Percentiles rank a stretch among this genome's conserved stretches.
Evolutionary conservation across 306 rosid species (phyloP).

Genomic region (Ammopiptanthus mongolicus): DNA sequence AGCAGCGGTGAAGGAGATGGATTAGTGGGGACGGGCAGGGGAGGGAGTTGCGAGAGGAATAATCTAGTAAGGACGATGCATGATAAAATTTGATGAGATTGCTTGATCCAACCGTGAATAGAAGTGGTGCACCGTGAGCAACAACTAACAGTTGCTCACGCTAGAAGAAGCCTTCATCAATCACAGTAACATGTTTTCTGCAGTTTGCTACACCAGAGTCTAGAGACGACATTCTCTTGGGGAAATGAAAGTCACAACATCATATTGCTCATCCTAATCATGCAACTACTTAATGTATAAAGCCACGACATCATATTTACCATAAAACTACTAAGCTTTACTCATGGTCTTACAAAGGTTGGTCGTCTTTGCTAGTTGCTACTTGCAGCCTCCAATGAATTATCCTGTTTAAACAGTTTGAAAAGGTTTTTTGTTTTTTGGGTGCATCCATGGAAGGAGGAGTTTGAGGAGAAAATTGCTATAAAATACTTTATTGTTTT

Average conservation of each 20-base stretch:
- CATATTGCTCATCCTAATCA: not conserved
- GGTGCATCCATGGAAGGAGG: not conserved
- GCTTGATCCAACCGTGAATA: no score
- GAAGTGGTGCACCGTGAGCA: no score
- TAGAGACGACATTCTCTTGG: no score
- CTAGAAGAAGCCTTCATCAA: no score
- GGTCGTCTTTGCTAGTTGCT: not conserved
- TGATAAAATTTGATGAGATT: no score
- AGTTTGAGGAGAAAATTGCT: not conserved
- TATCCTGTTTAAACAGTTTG: not conserved
- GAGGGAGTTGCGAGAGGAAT: no score
- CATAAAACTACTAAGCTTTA: not conserved
- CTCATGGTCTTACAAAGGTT: not conserved
- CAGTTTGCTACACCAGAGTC: not conserved
- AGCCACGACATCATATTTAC: not conserved
- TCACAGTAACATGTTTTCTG: not conserved
- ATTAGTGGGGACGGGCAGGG: no score
- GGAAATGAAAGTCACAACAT: no score
- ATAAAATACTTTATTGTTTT: conserved; percentile 22
- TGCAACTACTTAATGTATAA: not conserved
- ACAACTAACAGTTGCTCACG: no score
- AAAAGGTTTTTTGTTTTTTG: not conserved
- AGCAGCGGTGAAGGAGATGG: no score
- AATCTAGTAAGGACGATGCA: no score
- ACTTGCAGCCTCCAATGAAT: not conserved